These are phyloP conservation scores for Alliaria petiolata DNA, from an alignment of 345 rosid species.

Conservation along the genomic window DNA sequence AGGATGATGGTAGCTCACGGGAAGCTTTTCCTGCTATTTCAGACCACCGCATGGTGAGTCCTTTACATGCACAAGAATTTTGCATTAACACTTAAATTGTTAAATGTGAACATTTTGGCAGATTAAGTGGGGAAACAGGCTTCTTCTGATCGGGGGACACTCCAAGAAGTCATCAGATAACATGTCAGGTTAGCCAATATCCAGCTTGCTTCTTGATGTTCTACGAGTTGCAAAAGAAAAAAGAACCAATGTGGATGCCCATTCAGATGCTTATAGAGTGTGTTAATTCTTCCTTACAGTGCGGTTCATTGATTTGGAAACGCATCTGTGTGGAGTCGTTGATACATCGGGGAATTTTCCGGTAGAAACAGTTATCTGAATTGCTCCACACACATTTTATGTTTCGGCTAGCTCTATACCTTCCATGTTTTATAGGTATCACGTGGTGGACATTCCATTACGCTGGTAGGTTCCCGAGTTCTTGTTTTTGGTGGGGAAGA, in stretches of 20 bases:
- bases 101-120: conserved; percentile 27
- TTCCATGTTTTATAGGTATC: conserved; percentile 54
- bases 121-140: conserved; percentile 83
- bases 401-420: neutral
- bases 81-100: neutral
- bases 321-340: conserved; percentile 50
- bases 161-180: conserved; percentile 57
- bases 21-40: conserved; percentile 71
- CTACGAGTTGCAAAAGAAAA: conserved; percentile 2
- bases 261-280: conserved; percentile 16
- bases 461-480: conserved; percentile 72
- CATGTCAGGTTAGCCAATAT: conserved; percentile 58
- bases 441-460: conserved; percentile 91
- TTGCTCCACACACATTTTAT: neutral
- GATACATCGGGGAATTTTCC: conserved; percentile 79
- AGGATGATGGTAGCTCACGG: conserved; percentile 34
- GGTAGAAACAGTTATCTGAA: conserved; percentile 35
- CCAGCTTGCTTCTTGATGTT: neutral
- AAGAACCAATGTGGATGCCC: neutral
- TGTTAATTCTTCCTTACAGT: conserved; percentile 45
- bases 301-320: conserved; percentile 68
- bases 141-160: conserved; percentile 80
- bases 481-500: conserved; percentile 94
- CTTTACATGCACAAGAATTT: neutral
- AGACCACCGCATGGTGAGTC: conserved; percentile 74